Conservation (phyloP, 1,139 yeast species). For the Groenewaldozyma auringiensis region DNA sequence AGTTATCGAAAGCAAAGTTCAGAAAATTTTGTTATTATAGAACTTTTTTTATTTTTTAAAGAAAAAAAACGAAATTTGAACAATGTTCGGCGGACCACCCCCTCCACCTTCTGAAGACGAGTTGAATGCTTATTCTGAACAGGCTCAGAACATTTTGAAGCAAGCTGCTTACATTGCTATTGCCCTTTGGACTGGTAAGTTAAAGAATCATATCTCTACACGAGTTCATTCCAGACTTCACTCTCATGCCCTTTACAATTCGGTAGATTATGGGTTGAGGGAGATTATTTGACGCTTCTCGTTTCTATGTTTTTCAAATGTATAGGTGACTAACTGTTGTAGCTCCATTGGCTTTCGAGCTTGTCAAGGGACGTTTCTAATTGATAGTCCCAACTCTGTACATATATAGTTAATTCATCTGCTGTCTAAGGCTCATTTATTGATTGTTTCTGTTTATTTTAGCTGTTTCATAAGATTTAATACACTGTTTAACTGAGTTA, state of each 20-base stretch:
- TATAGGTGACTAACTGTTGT: slow-evolving; percentile 7
- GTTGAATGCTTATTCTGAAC: slow-evolving; percentile 57
- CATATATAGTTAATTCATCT: not conserved
- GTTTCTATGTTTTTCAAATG: too few species aligned
- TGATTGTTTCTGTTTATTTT: not conserved
- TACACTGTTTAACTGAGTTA: too few species aligned
- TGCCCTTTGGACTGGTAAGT: slow-evolving; percentile 56
- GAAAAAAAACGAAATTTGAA: slow-evolving; percentile 15
- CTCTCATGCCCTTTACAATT: not conserved
- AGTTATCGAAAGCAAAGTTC: too few species aligned
- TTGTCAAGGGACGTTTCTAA: slow-evolving; percentile 34
- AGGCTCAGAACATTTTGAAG: slow-evolving; percentile 56
- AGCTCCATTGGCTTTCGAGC: slow-evolving; percentile 35
- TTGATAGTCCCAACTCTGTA: too few species aligned
- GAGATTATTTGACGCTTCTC: too few species aligned
- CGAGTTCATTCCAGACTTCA: not conserved
- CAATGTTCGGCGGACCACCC: slow-evolving; percentile 75
- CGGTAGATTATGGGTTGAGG: too few species aligned
- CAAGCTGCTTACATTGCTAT: slow-evolving; percentile 67
- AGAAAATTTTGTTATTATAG: slow-evolving; percentile 23
- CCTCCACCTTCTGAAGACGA: slow-evolving; percentile 71
- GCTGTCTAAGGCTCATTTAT: not conserved
- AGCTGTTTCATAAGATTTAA: too few species aligned
- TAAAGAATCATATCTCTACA: not conserved
- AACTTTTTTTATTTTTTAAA: slow-evolving; percentile 34